Evolutionary conservation across 305 asterid genomes (phyloP).

Genomic region (Euphrasia arctica): DNA sequence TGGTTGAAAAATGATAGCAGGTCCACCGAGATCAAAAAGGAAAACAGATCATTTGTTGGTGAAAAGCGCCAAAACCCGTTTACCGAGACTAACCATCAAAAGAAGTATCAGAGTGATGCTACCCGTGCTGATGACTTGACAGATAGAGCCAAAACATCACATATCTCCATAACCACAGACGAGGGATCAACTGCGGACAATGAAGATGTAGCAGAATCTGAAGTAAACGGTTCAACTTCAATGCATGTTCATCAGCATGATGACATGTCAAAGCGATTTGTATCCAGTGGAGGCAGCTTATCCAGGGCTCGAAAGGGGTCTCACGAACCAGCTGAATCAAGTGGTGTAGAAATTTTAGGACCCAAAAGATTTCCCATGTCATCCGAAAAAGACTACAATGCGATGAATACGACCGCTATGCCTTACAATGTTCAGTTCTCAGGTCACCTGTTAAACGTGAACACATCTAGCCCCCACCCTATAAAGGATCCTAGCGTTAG

Average conservation of each 20-base stretch:
- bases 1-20: conserved; percentile 57
- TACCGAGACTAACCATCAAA: conserved; percentile 50
- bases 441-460: conserved; percentile 48
- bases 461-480: conserved; percentile 56
- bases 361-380: conserved; percentile 62
- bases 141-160: conserved; percentile 69
- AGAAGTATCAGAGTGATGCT: conserved; percentile 62
- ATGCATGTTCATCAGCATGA: conserved; percentile 56
- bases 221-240: conserved; percentile 78
- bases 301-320: conserved; percentile 54
- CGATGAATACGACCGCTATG: conserved; percentile 35
- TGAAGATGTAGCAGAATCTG: conserved; percentile 98
- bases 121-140: conserved; percentile 38
- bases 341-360: conserved; percentile 56
- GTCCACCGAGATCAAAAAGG: conserved; percentile 52
- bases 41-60: conserved; percentile 46
- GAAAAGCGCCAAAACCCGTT: conserved; percentile 68
- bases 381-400: conserved; percentile 69
- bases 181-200: conserved; percentile 96
- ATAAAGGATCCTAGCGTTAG: conserved; percentile 45
- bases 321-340: conserved; percentile 51
- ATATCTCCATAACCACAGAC: conserved; percentile 83
- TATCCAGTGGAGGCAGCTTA: conserved; percentile 30
- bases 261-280: conserved; percentile 42
- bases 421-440: conserved; percentile 51